Percentiles rank a stretch among this genome's conserved stretches.
Evolutionary conservation across 805 yeast genomes (phyloP).

Genomic region (Schwanniomyces pseudopolymorphus): DNA sequence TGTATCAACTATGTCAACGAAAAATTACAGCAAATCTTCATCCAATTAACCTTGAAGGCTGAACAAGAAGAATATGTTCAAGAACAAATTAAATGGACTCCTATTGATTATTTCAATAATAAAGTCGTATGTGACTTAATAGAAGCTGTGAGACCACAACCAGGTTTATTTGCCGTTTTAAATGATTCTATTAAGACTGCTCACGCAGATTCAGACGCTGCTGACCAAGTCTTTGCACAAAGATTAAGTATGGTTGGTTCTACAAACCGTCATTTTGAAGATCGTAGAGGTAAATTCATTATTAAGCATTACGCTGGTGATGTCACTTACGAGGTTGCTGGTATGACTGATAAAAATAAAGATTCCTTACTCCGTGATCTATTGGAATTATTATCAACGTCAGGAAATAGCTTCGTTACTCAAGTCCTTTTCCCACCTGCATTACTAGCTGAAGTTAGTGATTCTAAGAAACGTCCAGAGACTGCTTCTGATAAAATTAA

Average conservation of each 20-base stretch:
- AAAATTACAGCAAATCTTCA: conserved; percentile 93
- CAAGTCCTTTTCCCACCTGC: conserved; percentile 44
- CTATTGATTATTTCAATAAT: conserved; percentile 94
- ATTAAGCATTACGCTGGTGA: conserved; percentile 98
- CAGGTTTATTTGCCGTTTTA: conserved; percentile 93
- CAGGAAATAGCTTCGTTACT: conserved; percentile 69
- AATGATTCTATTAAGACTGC: conserved; percentile 98
- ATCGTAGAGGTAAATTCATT: conserved; percentile 81
- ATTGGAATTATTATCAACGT: conserved; percentile 71
- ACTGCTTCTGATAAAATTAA: conserved; percentile 96
- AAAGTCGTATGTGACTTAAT: conserved; percentile 95
- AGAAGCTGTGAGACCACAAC: conserved; percentile 85
- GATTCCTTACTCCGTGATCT: conserved; percentile 90
- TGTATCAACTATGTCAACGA: conserved; percentile 96
- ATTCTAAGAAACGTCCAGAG: conserved; percentile 80
- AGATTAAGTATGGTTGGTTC: conserved; percentile 79
- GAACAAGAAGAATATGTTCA: conserved; percentile 97
- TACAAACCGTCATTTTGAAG: conserved; percentile 82
- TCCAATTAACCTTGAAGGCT: conserved; percentile 90
- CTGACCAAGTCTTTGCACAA: conserved; percentile 94
- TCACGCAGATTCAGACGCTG: conserved; percentile 95
- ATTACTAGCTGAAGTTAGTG: conserved; percentile 37
- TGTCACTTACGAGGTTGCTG: conserved; percentile 84
- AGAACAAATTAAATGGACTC: conserved; percentile 96
- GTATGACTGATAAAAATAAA: conserved; percentile 96